Conservation (phyloP, 2,329 filamentous ascomycete genomes). For the Coniella lustricola region DNA sequence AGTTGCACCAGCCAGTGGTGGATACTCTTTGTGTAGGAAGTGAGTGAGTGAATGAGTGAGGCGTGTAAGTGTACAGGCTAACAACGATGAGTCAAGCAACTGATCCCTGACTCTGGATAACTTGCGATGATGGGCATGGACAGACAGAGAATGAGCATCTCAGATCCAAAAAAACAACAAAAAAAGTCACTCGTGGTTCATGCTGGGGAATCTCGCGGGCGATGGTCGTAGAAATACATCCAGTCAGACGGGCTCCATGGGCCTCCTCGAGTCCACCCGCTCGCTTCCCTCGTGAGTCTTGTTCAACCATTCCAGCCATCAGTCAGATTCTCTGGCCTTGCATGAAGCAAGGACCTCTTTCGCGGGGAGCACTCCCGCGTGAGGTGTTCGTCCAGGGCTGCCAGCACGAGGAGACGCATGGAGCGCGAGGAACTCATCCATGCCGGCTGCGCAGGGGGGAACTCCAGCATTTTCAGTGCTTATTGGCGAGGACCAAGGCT, state of each 20-base stretch:
- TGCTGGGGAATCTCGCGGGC: background rate
- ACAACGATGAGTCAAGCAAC: background rate
- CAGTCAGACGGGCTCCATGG: too few species aligned
- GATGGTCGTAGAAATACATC: background rate
- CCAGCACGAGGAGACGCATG: background rate
- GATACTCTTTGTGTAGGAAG: background rate
- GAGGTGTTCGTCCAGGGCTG: background rate
- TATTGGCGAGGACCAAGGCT: background rate
- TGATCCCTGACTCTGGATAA: background rate
- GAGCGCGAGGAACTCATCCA: background rate
- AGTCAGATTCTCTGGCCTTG: too few species aligned
- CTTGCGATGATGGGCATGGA: too few species aligned
- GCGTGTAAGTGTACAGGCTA: background rate
- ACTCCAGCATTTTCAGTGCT: background rate
- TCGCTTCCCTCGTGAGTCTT: too few species aligned
- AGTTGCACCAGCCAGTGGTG: constrained; percentile 10
- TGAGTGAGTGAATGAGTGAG: background rate
- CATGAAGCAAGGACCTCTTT: too few species aligned
- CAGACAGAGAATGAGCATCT: too few species aligned
- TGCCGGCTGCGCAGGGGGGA: background rate
- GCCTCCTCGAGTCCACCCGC: too few species aligned
- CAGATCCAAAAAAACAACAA: too few species aligned
- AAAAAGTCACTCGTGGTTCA: background rate
- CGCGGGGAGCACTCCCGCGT: background rate
- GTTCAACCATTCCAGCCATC: too few species aligned